Evolutionary conservation across 2,329 filamentous ascomycete genomes (phyloP).

Genomic region (Stemphylium beticola): DNA sequence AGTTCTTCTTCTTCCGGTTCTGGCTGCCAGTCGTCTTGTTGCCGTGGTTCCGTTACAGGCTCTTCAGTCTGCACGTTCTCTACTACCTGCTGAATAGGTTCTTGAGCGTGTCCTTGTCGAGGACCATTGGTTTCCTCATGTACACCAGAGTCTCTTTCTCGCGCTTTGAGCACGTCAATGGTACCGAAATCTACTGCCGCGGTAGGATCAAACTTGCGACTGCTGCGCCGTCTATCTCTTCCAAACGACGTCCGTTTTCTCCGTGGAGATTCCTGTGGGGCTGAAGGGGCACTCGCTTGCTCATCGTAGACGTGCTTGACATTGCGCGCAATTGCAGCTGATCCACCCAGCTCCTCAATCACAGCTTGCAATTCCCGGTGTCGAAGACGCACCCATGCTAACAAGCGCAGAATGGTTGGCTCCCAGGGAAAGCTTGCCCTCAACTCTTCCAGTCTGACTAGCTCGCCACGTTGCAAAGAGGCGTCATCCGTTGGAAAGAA

Average conservation of each 20-base stretch:
- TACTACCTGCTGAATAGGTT: conserved; percentile 2
- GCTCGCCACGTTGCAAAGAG: conserved; percentile 32
- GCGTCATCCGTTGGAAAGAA: conserved; percentile 44
- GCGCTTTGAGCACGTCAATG: conserved; percentile 29
- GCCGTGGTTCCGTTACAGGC: conserved; percentile 7
- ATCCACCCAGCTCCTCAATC: conserved; percentile 53
- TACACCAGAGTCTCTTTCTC: conserved; percentile 25
- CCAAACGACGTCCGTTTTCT: conserved; percentile 38
- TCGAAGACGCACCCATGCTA: conserved; percentile 56
- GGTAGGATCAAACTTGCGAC: conserved; percentile 39
- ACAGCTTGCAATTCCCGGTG: conserved; percentile 53
- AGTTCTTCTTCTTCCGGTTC: conserved; percentile 11
- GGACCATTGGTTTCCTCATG: conserved; percentile 12
- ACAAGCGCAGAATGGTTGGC: conserved; percentile 53
- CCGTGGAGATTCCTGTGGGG: conserved; percentile 23
- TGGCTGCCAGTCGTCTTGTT: conserved; percentile 11
- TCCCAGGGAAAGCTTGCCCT: conserved; percentile 58
- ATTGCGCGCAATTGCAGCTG: conserved; percentile 45
- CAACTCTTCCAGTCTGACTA: conserved; percentile 54
- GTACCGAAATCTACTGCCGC: conserved; percentile 28
- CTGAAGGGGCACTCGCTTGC: conserved; percentile 3
- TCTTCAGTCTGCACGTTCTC: conserved; percentile 10
- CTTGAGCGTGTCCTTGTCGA: conserved; percentile 13
- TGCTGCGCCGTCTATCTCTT: conserved; percentile 34
- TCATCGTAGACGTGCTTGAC: conserved; percentile 33